Evolutionary conservation across 345 rosid species (phyloP).

Genomic region (Citrus reticulata): DNA sequence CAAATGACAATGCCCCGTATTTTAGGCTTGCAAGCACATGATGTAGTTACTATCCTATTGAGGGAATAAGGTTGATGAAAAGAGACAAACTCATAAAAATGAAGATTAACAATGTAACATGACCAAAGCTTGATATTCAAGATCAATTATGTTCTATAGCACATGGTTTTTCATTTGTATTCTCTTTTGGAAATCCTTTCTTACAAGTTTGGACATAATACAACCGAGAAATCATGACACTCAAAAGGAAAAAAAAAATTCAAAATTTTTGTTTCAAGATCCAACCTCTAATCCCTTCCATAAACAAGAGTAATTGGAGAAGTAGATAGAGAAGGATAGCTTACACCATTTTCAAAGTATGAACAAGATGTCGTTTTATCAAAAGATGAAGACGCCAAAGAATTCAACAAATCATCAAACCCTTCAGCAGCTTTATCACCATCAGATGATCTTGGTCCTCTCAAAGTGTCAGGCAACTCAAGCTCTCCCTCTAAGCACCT

Average conservation of each 20-base stretch:
- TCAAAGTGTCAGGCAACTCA: slow-evolving; percentile 25
- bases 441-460: slow-evolving; percentile 11
- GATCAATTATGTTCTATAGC: not conserved
- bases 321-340: slow-evolving; percentile 31
- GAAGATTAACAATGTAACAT: not conserved
- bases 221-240: not conserved
- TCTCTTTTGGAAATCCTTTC: not conserved
- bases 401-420: slow-evolving; percentile 29
- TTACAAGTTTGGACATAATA: not conserved
- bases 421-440: slow-evolving; percentile 13
- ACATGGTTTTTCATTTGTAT: not conserved
- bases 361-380: slow-evolving; percentile 26
- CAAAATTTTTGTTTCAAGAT: not conserved
- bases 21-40: not conserved
- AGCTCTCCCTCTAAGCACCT: slow-evolving; percentile 64
- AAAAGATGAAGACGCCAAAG: slow-evolving; percentile 36
- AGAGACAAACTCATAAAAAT: not conserved
- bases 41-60: not conserved
- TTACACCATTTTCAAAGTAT: slow-evolving; percentile 13
- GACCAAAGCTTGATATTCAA: not conserved
- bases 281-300: not conserved
- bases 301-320: slow-evolving; percentile 30
- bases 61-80: not conserved
- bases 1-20: not conserved
- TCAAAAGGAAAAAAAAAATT: not conserved